Percentiles rank a stretch among this genome's conserved stretches.
Evolutionary conservation across 2,329 filamentous ascomycete genomes (phyloP).

Genomic region (Monosporascus sp.): DNA sequence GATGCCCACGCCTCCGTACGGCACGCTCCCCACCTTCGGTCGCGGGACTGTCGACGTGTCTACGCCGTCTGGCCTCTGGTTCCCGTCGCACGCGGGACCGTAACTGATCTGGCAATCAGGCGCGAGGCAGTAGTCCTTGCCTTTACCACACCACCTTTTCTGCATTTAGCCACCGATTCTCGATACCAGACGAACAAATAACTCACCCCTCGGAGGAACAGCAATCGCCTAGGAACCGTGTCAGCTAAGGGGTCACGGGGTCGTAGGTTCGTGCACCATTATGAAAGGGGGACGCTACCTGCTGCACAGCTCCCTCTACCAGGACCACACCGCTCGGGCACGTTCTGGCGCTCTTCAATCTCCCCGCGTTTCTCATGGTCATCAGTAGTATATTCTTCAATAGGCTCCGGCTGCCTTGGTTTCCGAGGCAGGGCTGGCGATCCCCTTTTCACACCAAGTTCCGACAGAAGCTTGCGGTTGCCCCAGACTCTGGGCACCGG

Average conservation of each 20-base stretch:
- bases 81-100: conserved; percentile 43
- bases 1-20: conserved; percentile 42
- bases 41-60: conserved; percentile 41
- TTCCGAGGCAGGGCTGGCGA: background rate
- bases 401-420: too few relatives aligned
- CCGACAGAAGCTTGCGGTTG: background rate
- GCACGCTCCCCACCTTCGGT: conserved; percentile 41
- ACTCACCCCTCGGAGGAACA: conserved; percentile 28
- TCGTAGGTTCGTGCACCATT: too few relatives aligned
- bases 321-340: background rate
- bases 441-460: background rate
- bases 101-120: conserved; percentile 35
- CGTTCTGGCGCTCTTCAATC: background rate
- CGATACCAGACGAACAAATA: background rate
- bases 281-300: background rate
- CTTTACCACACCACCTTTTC: conserved; percentile 23
- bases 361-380: background rate
- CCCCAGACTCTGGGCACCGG: background rate
- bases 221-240: conserved; percentile 17
- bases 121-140: conserved; percentile 21
- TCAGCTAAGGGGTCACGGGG: background rate
- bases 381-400: background rate
- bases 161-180: conserved; percentile 9
- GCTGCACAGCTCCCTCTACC: background rate
- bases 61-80: conserved; percentile 37